Base-by-base conservation (phyloP, 345 rosid genomes). In the Aquilaria yunnanensis region DNA sequence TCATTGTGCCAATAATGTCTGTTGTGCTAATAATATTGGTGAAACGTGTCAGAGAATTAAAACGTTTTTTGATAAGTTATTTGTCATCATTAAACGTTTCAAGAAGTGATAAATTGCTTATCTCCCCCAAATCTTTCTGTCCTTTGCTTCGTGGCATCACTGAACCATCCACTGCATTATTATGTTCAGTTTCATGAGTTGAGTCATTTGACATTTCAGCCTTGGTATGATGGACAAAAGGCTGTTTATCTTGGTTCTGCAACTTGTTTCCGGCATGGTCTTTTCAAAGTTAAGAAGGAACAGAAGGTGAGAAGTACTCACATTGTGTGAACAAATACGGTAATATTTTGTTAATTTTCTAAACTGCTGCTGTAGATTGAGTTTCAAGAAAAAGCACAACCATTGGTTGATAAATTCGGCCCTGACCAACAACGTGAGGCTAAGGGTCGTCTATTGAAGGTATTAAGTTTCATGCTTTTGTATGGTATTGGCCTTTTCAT, bases 221-320 rank as follows among this genome's bases (percentile, higher is more conserved):
- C 23, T 23, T 23, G 23, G 23, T 23, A 23, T 23, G 23, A 23
- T 23, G 23, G 23, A 23, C 23, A 23, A 23, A 23, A 23, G 23
- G 23, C 23, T 23, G 23, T 23, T 23, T 23, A 23, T 23, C 23
- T 23, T 58, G 87, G 85, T 1, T 80, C 83, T 77, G 87, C 85
- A 68, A 85, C 82, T 47, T 82, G 71, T 72, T 85, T 61, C 55
- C 82, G 87, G 45, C 64, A 61, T 67, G 75, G 73, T 63, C 66
- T 79, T 58, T 85, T 85, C 71, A 72, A 76, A 46, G 80, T 78
- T 68, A 79, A 82, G 52, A 79, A 66, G 63, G 82, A 76, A 76
- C 80, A 74, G 59, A 83, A 78, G 87, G 90, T 85, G 55, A 62
- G 32, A 12, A 51, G 32, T 55, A 41, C 32, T 23, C 5, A 67